Evolutionary conservation across 345 rosid species (phyloP), one percentile per base, ranked within the genome.

Genomic region (Geranium rotundifolium): DNA sequence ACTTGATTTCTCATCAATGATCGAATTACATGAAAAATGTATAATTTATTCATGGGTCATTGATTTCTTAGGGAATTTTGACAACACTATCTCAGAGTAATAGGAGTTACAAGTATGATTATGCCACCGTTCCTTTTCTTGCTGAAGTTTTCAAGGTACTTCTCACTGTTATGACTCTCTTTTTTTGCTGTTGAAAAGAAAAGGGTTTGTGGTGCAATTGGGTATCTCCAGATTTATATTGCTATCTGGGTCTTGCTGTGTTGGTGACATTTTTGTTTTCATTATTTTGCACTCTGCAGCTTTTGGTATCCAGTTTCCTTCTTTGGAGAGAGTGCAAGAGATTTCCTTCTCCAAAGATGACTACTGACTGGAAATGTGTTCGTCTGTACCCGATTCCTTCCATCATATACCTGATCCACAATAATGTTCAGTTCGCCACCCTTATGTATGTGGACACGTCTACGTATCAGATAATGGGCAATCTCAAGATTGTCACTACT

Each of bases 381-480:
- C 86, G 96, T 37, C 72, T 90, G 69, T 95, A 74, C 72, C 90
- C 90, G 5, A 88, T 90, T 60, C 97, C 97, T 7, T 90, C 99
- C 5, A 63, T 95, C 65, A 90, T 90, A 20, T 95, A 90, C 66
- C 77, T 95, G 34, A 74, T 95, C 50, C 97, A 95, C 62, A 93
- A 93, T 76, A 90, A 90, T 66, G 97, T 90, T 20, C 99, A 95
- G 69, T 95, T 90, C 70, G 95, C 96, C 66, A 95, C 99, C 0
- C 72, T 90, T 68, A 90, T 83, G 23, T 95, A 88, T 71, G 84
- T 95, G 20, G 96, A 95, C 71, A 82, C 96, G 2, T 90, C 99
- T 50, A 95, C 96, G 1, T 86, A 95, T 73, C 97, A 95, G 80
- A 95, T 95, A 34, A 88, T 95, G 97, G 97, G 99, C 5, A 95